Evolutionary conservation across 2,329 filamentous ascomycete genomes (phyloP), one percentile per base, ranked within the genome.

Genomic region (Tetracladium maxilliforme): DNA sequence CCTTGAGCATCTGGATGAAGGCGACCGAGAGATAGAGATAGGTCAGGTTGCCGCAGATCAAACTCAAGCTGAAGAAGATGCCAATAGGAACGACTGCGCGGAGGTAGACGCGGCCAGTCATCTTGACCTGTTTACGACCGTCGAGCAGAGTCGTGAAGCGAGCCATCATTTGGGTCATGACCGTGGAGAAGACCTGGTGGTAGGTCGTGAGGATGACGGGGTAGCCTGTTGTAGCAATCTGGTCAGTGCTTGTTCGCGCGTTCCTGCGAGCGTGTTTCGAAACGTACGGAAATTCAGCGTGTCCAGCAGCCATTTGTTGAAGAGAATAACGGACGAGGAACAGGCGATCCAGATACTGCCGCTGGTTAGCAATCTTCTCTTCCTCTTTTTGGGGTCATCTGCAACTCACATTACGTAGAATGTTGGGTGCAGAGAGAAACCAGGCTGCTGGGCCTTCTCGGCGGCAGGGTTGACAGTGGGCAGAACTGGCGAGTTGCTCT

Each of bases 1-100:
- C 90, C 79, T 95, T 95, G 52, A 95, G 74, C 87, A 95, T 95
- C 64, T 95, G 87, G 45, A 95, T 95, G 54, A 95, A 95, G 32
- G 87, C 80, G 30, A 95, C 87, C 38, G 79, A 90, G 33, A 95
- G 70, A 55, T 94, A 93, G 28, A 94, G 70, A 49, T 95, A 95
- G 41, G 87, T 84, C 55, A 92, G 57, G 61, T 95, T 95, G 47
- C 86, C 84, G 55, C 84, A 94, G 49, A 95, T 94, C 61, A 95
- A 67, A 54, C 79, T 90, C 61, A 94, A 61, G 49, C 80, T 90
- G 72, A 94, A 95, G 61, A 93, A 92, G 48, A 93, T 56, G 38
- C 87, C 87, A 43, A 95, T 94, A 29, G 87, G 87, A 19, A 94
- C 76, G 39, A 95, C 93, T 22, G 86, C 84, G 40, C 84, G 77